Percentiles rank a stretch among this genome's conserved stretches.
Evolutionary conservation across 257 asterid genomes (phyloP).

Genomic region (Solanum pennellii): DNA sequence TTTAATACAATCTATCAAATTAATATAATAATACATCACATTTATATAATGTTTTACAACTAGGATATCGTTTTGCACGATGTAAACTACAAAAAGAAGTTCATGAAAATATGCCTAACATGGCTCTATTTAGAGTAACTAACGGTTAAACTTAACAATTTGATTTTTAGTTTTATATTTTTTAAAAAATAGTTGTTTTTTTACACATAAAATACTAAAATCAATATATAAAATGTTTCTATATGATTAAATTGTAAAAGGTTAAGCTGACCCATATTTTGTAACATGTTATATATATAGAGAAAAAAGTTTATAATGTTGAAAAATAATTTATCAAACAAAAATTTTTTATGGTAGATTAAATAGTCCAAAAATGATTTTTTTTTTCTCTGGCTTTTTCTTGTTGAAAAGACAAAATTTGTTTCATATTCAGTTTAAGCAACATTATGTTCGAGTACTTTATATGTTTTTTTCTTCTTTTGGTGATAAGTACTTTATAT

Average conservation of each 20-base stretch:
- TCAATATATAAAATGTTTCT: neutral
- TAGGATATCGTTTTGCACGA: neutral
- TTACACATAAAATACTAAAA: neutral
- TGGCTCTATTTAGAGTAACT: neutral
- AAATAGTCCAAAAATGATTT: neutral
- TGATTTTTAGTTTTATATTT: neutral
- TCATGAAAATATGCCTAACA: neutral
- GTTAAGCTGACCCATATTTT: neutral
- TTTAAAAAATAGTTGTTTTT: neutral
- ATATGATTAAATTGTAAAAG: neutral
- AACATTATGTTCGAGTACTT: neutral
- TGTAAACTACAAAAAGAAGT: neutral
- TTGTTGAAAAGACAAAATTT: neutral
- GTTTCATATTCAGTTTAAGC: neutral
- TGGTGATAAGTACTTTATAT: neutral
- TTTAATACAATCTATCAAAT: neutral
- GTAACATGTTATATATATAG: neutral
- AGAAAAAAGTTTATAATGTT: neutral
- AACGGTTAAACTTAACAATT: neutral
- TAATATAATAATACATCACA: neutral
- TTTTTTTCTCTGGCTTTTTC: neutral
- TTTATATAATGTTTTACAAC: neutral
- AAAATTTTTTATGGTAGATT: neutral
- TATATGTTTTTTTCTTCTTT: neutral
- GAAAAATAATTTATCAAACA: neutral